These are phyloP conservation scores for Trametes versicolor DNA, from an alignment of 1,284 basidiomycete species.

Conservation along the genomic window DNA sequence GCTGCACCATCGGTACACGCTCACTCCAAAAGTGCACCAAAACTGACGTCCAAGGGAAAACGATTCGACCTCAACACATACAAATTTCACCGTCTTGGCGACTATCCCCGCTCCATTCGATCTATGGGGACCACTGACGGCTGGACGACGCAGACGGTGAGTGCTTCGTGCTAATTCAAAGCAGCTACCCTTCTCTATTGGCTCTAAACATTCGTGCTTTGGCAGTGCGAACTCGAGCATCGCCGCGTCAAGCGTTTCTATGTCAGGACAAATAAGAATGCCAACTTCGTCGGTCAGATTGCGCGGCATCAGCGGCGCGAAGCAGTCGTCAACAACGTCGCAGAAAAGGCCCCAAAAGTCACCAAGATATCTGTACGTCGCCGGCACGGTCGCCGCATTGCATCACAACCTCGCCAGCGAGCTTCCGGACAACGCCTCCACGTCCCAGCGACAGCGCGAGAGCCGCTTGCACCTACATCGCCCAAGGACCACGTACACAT, in stretches of 20 bases:
- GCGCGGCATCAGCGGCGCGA: not conserved
- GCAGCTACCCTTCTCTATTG: not conserved
- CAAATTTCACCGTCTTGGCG: slow-evolving; percentile 46
- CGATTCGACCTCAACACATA: slow-evolving; percentile 42
- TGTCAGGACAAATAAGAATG: slow-evolving; percentile 41
- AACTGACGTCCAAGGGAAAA: too few species aligned
- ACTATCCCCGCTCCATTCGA: slow-evolving; percentile 44
- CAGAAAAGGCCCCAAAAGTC: too few species aligned
- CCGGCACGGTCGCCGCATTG: too few species aligned
- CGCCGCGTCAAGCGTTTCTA: slow-evolving; percentile 44
- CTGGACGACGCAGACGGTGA: slow-evolving; percentile 23
- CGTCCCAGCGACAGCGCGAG: not conserved
- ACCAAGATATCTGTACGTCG: too few species aligned
- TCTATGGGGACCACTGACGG: slow-evolving; percentile 38
- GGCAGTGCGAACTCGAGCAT: slow-evolving; percentile 46
- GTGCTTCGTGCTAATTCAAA: slow-evolving; percentile 2
- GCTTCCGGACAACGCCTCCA: too few species aligned
- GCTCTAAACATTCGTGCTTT: too few species aligned
- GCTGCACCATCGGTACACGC: too few species aligned
- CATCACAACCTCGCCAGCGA: too few species aligned
- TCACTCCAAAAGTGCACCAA: too few species aligned
- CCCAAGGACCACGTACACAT: not conserved
- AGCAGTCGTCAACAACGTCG: too few species aligned
- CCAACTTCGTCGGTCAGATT: not conserved
- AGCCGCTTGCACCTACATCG: not conserved